Conservation (phyloP, 2,329 filamentous ascomycete genomes). For the Fusarium sterilihyphosum region DNA sequence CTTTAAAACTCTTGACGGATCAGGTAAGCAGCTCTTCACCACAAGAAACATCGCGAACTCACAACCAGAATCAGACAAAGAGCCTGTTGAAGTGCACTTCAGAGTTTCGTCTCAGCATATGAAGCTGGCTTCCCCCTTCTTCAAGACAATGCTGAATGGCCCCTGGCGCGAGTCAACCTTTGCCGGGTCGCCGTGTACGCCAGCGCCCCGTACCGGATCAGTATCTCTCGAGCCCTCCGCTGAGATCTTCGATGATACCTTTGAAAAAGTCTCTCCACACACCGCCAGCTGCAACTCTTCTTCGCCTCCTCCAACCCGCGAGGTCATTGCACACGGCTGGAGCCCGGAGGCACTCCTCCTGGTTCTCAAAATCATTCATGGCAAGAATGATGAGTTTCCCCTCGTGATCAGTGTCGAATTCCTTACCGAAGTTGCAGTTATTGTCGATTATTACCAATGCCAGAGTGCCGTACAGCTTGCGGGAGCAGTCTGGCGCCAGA, state of each 20-base stretch:
- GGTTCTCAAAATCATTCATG: conserved; percentile 5
- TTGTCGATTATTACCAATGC: conserved; percentile 15
- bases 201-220: rapidly evolving
- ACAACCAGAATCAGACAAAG: not conserved
- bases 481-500: not conserved
- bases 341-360: not conserved
- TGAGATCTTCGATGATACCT: not conserved
- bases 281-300: not conserved
- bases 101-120: not conserved
- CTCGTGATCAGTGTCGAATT: not conserved
- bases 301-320: not conserved
- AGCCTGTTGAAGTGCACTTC: not conserved
- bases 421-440: not conserved
- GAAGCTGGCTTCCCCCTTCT: not conserved
- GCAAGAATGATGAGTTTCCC: not conserved
- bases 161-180: not conserved
- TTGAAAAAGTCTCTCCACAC: not conserved
- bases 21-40: not conserved
- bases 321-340: not conserved
- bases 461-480: not conserved
- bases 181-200: not conserved
- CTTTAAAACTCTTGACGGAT: not conserved
- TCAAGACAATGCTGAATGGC: not conserved
- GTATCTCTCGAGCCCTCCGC: not conserved
- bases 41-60: not conserved